phyloP scores from a whole-genome alignment of 1,284 basidiomycete species.

The Ganoderma sp. region DNA sequence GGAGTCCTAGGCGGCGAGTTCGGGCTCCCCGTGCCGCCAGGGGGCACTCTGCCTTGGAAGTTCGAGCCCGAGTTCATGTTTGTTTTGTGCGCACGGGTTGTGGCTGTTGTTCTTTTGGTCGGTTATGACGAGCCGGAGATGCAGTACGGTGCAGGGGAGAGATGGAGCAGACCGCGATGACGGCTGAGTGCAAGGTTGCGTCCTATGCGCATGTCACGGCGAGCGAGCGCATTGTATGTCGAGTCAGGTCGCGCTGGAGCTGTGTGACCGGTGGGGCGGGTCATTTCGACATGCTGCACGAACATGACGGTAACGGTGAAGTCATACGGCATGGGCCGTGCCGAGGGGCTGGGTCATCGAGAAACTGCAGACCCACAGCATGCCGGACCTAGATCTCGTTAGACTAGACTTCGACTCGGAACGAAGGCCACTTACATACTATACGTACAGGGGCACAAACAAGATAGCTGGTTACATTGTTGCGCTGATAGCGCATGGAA shows the following conservation, averaged over 20 bases:
- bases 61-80: constrained; percentile 7
- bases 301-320: constrained; percentile 15
- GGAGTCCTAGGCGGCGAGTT: neutral
- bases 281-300: neutral
- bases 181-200: neutral
- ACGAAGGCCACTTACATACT: neutral
- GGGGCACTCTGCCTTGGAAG: constrained; percentile 4
- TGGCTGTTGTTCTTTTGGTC: neutral
- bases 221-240: neutral
- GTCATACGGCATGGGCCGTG: constrained; percentile 3
- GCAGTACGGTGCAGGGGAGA: neutral
- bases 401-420: neutral
- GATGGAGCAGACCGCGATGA: neutral
- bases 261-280: constrained; percentile 1
- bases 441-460: neutral
- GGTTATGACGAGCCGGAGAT: neutral
- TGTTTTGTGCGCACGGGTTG: neutral
- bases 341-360: neutral
- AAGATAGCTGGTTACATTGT: neutral
- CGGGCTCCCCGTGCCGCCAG: neutral
- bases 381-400: neutral
- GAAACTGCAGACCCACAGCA: neutral
- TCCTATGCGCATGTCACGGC: neutral
- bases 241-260: neutral
- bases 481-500: neutral